These are phyloP conservation scores for Elongisporangium anandrum DNA, from an alignment of 352 stramenopile genomes.

Conservation along the genomic window DNA sequence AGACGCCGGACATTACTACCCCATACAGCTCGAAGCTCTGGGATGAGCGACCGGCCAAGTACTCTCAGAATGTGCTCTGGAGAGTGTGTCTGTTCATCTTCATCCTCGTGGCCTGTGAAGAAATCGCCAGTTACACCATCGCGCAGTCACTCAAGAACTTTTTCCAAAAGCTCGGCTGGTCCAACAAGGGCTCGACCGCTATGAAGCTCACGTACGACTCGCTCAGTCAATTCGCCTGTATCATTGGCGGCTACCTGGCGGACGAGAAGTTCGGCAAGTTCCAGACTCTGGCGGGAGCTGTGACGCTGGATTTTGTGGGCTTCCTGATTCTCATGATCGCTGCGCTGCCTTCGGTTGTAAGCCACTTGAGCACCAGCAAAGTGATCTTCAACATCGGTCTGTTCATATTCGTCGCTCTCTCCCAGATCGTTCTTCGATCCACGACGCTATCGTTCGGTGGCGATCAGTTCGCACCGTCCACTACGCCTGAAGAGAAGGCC, in stretches of 20 bases:
- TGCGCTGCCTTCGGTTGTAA: constrained; percentile 33
- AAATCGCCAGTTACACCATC: constrained; percentile 46
- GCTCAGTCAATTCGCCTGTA: constrained; percentile 50
- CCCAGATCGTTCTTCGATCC: constrained; percentile 45
- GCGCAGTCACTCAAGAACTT: constrained; percentile 44
- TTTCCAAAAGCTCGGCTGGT: constrained; percentile 42
- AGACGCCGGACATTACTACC: constrained; percentile 3
- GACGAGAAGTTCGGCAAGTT: constrained; percentile 55
- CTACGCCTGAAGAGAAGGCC: constrained; percentile 34
- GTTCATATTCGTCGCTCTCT: constrained; percentile 43
- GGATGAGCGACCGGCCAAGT: constrained; percentile 35
- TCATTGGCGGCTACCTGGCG: constrained; percentile 54
- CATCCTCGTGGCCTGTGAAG: constrained; percentile 20
- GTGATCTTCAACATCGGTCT: constrained; percentile 58
- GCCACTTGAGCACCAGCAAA: constrained; percentile 17
- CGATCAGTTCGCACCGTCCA: constrained; percentile 55
- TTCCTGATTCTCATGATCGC: constrained; percentile 44
- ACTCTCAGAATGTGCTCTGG: constrained; percentile 39
- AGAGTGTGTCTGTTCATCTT: constrained; percentile 47
- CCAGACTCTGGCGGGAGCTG: constrained; percentile 17
- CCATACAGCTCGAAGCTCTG: constrained; percentile 12
- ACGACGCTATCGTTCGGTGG: constrained; percentile 57
- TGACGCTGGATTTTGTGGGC: constrained; percentile 33
- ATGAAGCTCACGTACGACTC: constrained; percentile 71
- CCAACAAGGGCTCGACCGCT: constrained; percentile 36